Conservation (phyloP, 305 asterid genomes). For the Nicotiana rustica region DNA sequence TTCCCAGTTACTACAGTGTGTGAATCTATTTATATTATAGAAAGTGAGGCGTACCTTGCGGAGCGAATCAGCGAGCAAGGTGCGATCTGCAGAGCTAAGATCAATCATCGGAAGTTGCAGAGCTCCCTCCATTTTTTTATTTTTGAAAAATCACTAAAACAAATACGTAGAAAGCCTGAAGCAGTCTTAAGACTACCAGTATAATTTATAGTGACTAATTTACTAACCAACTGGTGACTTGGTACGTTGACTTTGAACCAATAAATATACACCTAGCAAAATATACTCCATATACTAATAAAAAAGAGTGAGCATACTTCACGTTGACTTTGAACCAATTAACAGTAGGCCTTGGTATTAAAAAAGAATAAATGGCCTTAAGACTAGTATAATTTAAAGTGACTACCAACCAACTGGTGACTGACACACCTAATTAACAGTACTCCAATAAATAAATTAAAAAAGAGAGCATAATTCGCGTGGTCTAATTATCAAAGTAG, state of each 20-base stretch:
- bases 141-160: neutral
- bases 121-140: slow-evolving; percentile 38
- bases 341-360: too few relatives aligned
- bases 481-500: too few relatives aligned
- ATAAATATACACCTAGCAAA: neutral
- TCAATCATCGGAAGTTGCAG: slow-evolving; percentile 62
- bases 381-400: too few relatives aligned
- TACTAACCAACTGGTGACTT: neutral
- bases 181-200: neutral
- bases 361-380: too few relatives aligned
- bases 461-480: too few relatives aligned
- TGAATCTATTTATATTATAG: neutral
- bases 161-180: neutral
- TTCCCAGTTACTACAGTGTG: neutral
- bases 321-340: too few relatives aligned
- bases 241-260: neutral
- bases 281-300: too few relatives aligned
- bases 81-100: slow-evolving; percentile 49
- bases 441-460: too few relatives aligned
- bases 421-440: too few relatives aligned
- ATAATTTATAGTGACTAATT: neutral
- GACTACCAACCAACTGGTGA: too few relatives aligned
- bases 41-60: slow-evolving; percentile 46
- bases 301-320: too few relatives aligned
- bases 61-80: slow-evolving; percentile 48